Percentiles rank a stretch among this genome's conserved stretches.
Conservation (phyloP, 306 rosid species). For the Vigna radiata region DNA sequence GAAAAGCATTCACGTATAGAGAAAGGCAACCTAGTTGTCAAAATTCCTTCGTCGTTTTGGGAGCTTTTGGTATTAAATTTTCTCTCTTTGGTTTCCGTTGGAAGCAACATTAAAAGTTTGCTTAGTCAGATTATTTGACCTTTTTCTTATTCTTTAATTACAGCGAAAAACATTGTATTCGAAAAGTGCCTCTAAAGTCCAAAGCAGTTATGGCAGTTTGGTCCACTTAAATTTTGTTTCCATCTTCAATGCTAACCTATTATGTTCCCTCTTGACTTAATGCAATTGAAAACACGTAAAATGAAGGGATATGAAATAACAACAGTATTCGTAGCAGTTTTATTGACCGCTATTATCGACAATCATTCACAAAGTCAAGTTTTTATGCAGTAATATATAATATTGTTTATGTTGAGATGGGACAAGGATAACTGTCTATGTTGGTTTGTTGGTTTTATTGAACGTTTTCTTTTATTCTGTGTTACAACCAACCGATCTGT, state of each 20-base stretch:
- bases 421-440: no score
- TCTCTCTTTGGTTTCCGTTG: conserved; percentile 30
- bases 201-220: conserved; percentile 45
- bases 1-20: conserved; percentile 33
- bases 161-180: conserved; percentile 46
- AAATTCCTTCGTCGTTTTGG: conserved; percentile 42
- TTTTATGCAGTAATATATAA: neutral
- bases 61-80: conserved; percentile 23
- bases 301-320: neutral
- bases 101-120: conserved; percentile 44
- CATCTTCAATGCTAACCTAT: conserved; percentile 8
- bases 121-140: conserved; percentile 52
- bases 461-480: no score
- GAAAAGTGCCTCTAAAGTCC: conserved; percentile 28
- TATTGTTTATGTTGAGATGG: no score
- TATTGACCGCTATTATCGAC: neutral
- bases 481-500: no score
- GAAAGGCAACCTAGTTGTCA: conserved; percentile 38
- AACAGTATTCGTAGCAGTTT: neutral
- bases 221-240: conserved; percentile 51
- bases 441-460: no score
- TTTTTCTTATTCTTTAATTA: conserved; percentile 39
- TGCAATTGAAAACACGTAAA: conserved; percentile 25
- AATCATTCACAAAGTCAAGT: neutral
- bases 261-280: conserved; percentile 37